Conservation (phyloP, 306 rosid species). For the Quercus glauca region DNA sequence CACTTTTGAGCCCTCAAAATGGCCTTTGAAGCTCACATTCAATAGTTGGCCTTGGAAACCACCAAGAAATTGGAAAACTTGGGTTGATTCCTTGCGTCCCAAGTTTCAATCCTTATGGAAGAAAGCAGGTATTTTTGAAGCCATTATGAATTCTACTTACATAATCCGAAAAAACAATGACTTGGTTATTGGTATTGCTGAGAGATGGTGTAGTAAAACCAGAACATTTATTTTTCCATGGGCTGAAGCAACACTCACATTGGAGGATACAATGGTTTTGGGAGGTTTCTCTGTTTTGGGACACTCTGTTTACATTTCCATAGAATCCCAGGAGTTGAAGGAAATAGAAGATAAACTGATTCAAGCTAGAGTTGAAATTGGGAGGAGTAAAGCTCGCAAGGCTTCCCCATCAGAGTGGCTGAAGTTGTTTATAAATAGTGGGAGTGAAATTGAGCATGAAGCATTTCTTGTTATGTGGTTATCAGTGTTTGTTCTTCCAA, state of each 20-base stretch:
- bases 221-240: conserved; percentile 24
- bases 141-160: conserved; percentile 12
- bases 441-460: conserved; percentile 56
- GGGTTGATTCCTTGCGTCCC: conserved; percentile 11
- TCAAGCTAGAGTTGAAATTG: conserved; percentile 3
- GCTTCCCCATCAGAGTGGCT: conserved; percentile 15
- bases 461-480: conserved; percentile 56
- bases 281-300: conserved; percentile 38
- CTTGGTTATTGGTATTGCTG: conserved; percentile 7
- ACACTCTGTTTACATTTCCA: conserved; percentile 24
- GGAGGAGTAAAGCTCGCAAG: not conserved
- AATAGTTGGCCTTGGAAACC: not conserved
- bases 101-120: not conserved
- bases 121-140: conserved; percentile 11
- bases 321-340: conserved; percentile 22
- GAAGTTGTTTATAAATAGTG: conserved; percentile 24
- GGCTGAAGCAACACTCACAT: conserved; percentile 33
- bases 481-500: conserved; percentile 32
- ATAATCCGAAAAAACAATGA: not conserved
- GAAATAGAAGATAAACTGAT: conserved; percentile 19
- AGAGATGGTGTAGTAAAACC: conserved; percentile 21
- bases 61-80: not conserved
- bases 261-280: conserved; percentile 25
- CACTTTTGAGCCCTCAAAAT: not conserved
- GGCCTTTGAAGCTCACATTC: not conserved